Percentiles rank a stretch among this genome's conserved stretches.
These are phyloP conservation scores for Cladosporium sp. DNA, from an alignment of 2,329 filamentous ascomycete genomes.

Conservation along the genomic window DNA sequence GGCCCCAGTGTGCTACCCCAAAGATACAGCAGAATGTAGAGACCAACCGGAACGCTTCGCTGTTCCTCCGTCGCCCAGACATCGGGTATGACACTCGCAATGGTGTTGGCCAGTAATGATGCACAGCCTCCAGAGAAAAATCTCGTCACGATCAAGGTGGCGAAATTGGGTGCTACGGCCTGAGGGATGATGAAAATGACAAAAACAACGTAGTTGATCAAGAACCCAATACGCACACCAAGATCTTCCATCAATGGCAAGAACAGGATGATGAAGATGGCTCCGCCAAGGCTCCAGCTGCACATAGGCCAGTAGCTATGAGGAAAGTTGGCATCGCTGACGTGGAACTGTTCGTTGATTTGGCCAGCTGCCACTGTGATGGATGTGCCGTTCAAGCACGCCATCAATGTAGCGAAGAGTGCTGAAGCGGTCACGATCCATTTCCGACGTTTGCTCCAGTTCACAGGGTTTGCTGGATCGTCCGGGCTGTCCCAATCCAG, in stretches of 20 bases:
- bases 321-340: constrained; percentile 35
- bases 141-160: constrained; percentile 34
- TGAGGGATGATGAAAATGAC: constrained; percentile 37
- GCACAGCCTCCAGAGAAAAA: constrained; percentile 37
- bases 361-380: constrained; percentile 33
- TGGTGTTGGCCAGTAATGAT: constrained; percentile 33
- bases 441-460: constrained; percentile 32
- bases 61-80: constrained; percentile 32
- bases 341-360: constrained; percentile 30
- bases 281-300: constrained; percentile 35
- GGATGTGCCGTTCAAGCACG: constrained; percentile 34
- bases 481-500: constrained; percentile 52
- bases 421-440: constrained; percentile 31
- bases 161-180: constrained; percentile 36
- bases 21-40: constrained; percentile 35
- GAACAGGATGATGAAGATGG: constrained; percentile 32
- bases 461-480: constrained; percentile 33
- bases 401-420: constrained; percentile 30
- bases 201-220: constrained; percentile 32
- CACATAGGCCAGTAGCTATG: constrained; percentile 37
- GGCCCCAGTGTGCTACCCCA: constrained; percentile 34
- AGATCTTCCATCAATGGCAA: constrained; percentile 37
- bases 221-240: constrained; percentile 29
- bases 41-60: constrained; percentile 31
- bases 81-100: constrained; percentile 36